Percentiles rank a stretch among this genome's conserved stretches.
Evolutionary conservation across 352 stramenopile species (phyloP).

Genomic region (Pythium aristosporum): DNA sequence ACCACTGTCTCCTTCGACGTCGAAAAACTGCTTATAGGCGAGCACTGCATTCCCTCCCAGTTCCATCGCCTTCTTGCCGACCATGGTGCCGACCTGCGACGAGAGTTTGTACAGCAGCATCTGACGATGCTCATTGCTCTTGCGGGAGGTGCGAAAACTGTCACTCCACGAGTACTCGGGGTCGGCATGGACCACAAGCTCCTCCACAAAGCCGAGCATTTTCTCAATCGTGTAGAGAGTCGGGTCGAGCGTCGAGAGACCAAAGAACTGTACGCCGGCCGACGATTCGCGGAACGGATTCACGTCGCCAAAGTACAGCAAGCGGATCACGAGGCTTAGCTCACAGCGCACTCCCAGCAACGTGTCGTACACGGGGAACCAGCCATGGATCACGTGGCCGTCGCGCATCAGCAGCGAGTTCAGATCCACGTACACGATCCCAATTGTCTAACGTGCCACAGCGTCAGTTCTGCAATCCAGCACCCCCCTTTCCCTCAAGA

Average conservation of each 20-base stretch:
- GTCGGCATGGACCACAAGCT: conserved; percentile 97
- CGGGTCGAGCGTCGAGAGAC: conserved; percentile 93
- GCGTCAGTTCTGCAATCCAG: not conserved
- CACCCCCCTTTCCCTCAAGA: not conserved
- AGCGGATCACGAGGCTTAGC: conserved; percentile 93
- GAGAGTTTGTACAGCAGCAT: conserved; percentile 95
- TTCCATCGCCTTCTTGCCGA: conserved; percentile 95
- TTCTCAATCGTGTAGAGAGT: conserved; percentile 85
- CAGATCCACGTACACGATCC: conserved; percentile 97
- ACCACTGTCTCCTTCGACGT: conserved; percentile 98
- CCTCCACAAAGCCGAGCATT: conserved; percentile 93
- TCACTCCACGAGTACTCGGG: conserved; percentile 98
- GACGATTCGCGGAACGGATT: conserved; percentile 98
- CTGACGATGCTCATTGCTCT: conserved; percentile 96
- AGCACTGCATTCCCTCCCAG: conserved; percentile 98
- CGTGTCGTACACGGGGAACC: conserved; percentile 98
- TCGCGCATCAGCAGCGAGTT: conserved; percentile 97
- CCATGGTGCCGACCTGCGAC: conserved; percentile 77
- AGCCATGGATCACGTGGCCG: conserved; percentile 92
- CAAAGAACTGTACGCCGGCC: conserved; percentile 97
- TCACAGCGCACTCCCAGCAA: conserved; percentile 94
- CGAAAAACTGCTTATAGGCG: conserved; percentile 98
- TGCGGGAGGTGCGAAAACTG: conserved; percentile 90
- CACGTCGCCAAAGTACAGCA: conserved; percentile 97
- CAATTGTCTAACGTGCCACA: conserved; percentile 73